Evolutionary conservation across 1,139 yeast genomes (phyloP).

Genomic region (Magnusiomyces ingens): DNA sequence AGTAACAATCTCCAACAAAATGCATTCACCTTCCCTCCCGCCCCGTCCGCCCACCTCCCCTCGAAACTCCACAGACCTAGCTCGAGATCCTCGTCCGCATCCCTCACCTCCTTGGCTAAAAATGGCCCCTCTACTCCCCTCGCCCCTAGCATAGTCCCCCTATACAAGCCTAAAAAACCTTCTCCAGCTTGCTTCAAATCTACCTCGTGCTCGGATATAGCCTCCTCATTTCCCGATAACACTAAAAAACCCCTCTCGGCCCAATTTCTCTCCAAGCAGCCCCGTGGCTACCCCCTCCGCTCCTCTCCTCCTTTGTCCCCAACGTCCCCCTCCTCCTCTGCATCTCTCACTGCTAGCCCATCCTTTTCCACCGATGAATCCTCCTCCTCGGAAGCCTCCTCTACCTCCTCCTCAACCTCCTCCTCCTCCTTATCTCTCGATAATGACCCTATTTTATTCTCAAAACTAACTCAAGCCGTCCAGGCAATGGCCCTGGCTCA

Average conservation of each 20-base stretch:
- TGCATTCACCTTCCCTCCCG: background rate
- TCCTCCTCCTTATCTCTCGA: conserved; percentile 9
- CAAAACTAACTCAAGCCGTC: conserved; percentile 10
- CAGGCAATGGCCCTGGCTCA: conserved; percentile 11
- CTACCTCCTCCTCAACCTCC: conserved; percentile 7
- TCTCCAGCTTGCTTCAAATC: conserved; percentile 8
- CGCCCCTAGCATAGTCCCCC: conserved; percentile 35
- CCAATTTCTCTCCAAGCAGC: conserved; percentile 8
- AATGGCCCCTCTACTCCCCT: background rate
- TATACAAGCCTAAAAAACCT: conserved; percentile 10
- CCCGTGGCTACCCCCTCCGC: conserved; percentile 8
- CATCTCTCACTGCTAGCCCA: conserved; percentile 14
- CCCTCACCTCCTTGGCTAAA: too few relatives aligned
- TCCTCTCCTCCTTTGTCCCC: conserved; percentile 4
- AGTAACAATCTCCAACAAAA: background rate
- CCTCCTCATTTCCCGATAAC: background rate
- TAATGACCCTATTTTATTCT: conserved; percentile 3
- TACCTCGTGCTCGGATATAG: background rate
- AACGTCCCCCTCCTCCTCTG: conserved; percentile 10
- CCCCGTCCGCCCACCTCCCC: background rate
- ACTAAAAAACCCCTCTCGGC: conserved; percentile 4
- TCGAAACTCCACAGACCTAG: conserved; percentile 1
- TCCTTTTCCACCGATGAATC: conserved; percentile 7
- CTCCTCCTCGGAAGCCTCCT: conserved; percentile 9
- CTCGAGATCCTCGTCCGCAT: background rate